Percentiles rank a stretch among this genome's conserved stretches.
Evolutionary conservation across 768 basidiomycete genomes (phyloP).

Genomic region (Trametes cubensis): DNA sequence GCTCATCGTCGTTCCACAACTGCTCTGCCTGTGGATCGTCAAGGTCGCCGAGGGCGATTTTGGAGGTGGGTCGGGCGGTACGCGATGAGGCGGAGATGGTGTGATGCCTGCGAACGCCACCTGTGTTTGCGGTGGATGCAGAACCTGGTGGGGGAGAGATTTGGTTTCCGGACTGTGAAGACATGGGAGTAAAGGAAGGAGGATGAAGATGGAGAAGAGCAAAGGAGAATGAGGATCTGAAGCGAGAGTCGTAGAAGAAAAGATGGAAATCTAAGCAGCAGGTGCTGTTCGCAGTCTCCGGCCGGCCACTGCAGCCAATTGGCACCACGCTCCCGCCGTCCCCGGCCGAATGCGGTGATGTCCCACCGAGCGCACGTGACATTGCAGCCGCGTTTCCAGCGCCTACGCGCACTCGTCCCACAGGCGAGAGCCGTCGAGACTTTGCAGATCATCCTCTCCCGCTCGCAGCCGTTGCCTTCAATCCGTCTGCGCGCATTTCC

Average conservation of each 20-base stretch:
- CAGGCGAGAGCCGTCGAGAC: conserved; percentile 18
- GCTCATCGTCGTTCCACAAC: conserved; percentile 73
- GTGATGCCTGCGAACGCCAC: conserved; percentile 76
- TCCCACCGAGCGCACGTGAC: conserved; percentile 3
- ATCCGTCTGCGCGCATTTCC: neutral
- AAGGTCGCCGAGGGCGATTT: conserved; percentile 62
- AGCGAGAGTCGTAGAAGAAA: conserved; percentile 13
- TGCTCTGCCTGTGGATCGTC: conserved; percentile 58
- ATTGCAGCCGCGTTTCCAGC: neutral
- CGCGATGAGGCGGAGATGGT: conserved; percentile 80
- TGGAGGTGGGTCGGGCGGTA: conserved; percentile 58
- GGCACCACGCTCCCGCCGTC: conserved; percentile 6
- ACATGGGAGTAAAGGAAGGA: conserved; percentile 34
- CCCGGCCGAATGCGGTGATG: conserved; percentile 11
- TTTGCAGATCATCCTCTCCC: neutral
- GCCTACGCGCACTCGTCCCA: conserved; percentile 1
- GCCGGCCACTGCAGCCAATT: conserved; percentile 14
- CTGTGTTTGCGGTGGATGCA: conserved; percentile 38
- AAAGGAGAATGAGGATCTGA: conserved; percentile 8
- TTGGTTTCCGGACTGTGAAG: conserved; percentile 40
- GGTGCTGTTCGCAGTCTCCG: conserved; percentile 12
- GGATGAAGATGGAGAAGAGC: conserved; percentile 18
- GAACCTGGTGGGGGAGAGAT: conserved; percentile 47
- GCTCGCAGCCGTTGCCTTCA: neutral
- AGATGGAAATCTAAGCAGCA: conserved; percentile 21